Base-by-base conservation (phyloP, 2,329 filamentous ascomycete species). In the Pseudohalonectria lignicola region DNA sequence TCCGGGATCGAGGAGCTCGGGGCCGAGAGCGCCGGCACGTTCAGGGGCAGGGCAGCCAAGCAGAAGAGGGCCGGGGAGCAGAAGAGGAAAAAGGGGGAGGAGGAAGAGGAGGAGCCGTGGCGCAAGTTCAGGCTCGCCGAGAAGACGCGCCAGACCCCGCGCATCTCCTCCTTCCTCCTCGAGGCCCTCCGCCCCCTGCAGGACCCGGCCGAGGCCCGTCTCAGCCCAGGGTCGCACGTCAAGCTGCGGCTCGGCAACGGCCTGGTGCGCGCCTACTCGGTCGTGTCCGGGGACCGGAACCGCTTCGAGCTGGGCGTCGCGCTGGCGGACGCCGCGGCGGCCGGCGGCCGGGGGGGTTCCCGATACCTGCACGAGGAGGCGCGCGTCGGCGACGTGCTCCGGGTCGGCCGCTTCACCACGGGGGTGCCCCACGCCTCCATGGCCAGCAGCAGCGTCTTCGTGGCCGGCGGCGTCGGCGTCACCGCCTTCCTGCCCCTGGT, bases 381-480 rank as follows among this genome's bases (percentile, higher is more conserved):
- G 1, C 49, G 62, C 0, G 55, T 63, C 1, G 74, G 72, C 1
- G 67, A 74, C 41, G 45, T 60, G 3, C 45, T 82, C 7, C 60
- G 65, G 8, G 64, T 74, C 2, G 64, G 69, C 2, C 62, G 63
- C 23, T 63, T 78, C 21, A 73, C 66, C 0, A 50, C 56, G 0
- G 69, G 64, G 31, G 63, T 77, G 18, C 63, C 64, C 2, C 53
- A 66, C 2, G 60, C 58, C 0, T 49, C 41, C 3, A 56, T 63
- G 1, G 71, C 71, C 7, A 74, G 71, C 44, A 63, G 71, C 36
- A 76, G 81, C 44, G 61, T 82, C 29, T 74, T 81, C 47, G 69
- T 83, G 21, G 74, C 67, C 0, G 78, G 73, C 9, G 79, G 78
- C 0, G 74, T 82, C 21, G 79, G 78, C 1, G 70, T 82, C 43